These are phyloP conservation scores for Echinosophora koreensis DNA, from an alignment of 306 rosid genomes.

Conservation along the genomic window DNA sequence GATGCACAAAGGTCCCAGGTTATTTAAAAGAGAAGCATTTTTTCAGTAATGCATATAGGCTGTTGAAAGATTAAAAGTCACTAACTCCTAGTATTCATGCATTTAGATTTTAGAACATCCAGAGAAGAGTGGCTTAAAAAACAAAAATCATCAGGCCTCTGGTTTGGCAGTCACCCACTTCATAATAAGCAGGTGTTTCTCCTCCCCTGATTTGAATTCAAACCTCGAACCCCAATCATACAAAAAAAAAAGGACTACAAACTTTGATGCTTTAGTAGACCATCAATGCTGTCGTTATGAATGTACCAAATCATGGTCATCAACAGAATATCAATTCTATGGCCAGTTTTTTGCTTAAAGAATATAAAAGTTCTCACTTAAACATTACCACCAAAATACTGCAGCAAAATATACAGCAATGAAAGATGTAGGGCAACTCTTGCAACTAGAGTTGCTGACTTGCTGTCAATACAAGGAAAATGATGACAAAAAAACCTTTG, in stretches of 20 bases:
- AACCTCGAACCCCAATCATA: not conserved
- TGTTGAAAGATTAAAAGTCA: not conserved
- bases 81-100: constrained; percentile 12
- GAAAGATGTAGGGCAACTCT: not conserved
- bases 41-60: not conserved
- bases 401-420: constrained; percentile 14
- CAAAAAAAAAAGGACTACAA: not conserved
- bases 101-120: constrained; percentile 18
- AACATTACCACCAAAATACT: not conserved
- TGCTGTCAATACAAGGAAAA: not conserved
- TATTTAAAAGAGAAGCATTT: constrained; percentile 12
- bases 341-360: not conserved
- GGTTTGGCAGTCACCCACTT: constrained; percentile 1
- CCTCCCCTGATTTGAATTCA: constrained; percentile 10
- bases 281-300: not conserved
- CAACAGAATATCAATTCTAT: constrained; percentile 1
- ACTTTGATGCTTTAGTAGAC: not conserved
- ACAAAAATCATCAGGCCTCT: constrained; percentile 7
- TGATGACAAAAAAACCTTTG: constrained; percentile 9
- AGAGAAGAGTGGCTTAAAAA: constrained; percentile 10
- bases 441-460: too few relatives aligned
- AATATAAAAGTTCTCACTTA: constrained; percentile 1
- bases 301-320: constrained; percentile 13
- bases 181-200: constrained; percentile 9
- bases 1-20: constrained; percentile 2